These are phyloP conservation scores for Quaeritorhiza haematococci DNA, from an alignment of 371 early-diverging fungal genomes.

Conservation along the genomic window DNA sequence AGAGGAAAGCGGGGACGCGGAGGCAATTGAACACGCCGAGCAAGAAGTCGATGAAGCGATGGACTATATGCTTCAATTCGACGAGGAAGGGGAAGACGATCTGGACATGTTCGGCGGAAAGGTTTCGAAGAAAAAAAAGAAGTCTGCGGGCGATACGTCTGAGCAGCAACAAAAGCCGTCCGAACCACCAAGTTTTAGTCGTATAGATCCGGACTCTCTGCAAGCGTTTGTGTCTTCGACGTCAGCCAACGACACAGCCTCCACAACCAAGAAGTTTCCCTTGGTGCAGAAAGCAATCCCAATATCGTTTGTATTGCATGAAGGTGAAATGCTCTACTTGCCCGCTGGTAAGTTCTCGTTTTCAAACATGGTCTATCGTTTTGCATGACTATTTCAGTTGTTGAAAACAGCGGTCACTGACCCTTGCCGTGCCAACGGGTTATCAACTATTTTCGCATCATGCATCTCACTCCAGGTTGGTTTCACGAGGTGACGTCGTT, in stretches of 20 bases:
- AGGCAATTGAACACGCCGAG: not conserved
- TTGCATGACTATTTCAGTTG: not conserved
- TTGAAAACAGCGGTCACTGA: no score
- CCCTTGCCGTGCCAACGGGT: no score
- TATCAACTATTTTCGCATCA: not conserved
- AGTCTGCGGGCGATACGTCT: not conserved
- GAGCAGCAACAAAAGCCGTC: not conserved
- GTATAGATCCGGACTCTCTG: constrained; percentile 16
- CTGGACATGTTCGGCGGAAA: not conserved
- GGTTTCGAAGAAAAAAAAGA: not conserved
- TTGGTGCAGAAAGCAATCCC: constrained; percentile 14
- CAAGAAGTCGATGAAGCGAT: no score
- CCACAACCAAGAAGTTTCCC: constrained; percentile 13
- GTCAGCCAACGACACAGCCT: not conserved
- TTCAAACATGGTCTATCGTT: not conserved
- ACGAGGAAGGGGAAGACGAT: constrained; percentile 9
- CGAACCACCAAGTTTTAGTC: constrained; percentile 35
- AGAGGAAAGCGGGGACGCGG: constrained; percentile 13
- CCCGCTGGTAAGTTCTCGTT: constrained; percentile 30
- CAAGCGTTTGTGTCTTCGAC: constrained; percentile 1
- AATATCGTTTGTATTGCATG: constrained; percentile 21
- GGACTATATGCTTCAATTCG: no score
- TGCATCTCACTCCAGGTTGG: constrained; percentile 28
- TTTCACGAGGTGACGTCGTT: constrained; percentile 44
- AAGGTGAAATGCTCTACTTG: constrained; percentile 39